A percentile compares a stretch with the other conserved stretches of the same genome.
phyloP scores from a whole-genome alignment of 768 basidiomycete species.

The Leucogyrophana mollusca region DNA sequence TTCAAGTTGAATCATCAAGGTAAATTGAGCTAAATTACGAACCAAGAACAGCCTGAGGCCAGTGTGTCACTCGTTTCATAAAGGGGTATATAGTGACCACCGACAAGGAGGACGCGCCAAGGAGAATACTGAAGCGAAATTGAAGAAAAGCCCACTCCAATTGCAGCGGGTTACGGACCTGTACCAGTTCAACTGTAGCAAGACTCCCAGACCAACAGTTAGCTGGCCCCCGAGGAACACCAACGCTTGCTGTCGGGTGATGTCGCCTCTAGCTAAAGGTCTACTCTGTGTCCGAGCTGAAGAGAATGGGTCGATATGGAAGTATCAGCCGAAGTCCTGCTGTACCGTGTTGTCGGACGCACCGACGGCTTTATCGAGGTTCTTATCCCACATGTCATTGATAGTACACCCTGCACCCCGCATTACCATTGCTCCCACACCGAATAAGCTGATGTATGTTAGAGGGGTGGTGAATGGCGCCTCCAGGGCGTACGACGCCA shows the following conservation, averaged over 20 bases:
- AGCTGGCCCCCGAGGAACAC: constrained; percentile 83
- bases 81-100: constrained; percentile 89
- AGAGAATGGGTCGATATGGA: constrained; percentile 1
- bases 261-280: constrained; percentile 82
- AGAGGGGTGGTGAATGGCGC: constrained; percentile 67
- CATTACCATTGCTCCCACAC: constrained; percentile 91
- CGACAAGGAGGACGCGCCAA: constrained; percentile 89
- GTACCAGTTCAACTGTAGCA: constrained; percentile 93
- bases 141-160: background rate
- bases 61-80: constrained; percentile 96
- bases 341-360: constrained; percentile 9
- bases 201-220: constrained; percentile 75
- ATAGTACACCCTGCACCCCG: constrained; percentile 98
- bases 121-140: constrained; percentile 60
- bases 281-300: constrained; percentile 67
- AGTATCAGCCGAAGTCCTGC: background rate
- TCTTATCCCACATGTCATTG: constrained; percentile 97
- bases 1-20: background rate
- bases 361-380: constrained; percentile 93
- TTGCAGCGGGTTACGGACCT: constrained; percentile 53
- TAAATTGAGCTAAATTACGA: constrained; percentile 18
- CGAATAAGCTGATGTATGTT: constrained; percentile 81
- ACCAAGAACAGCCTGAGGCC: constrained; percentile 97
- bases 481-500: constrained; percentile 84
- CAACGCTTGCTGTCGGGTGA: constrained; percentile 72